phyloP scores from a whole-genome alignment of 2,329 filamentous ascomycete genomes.

The Aurifilum marmelostoma region DNA sequence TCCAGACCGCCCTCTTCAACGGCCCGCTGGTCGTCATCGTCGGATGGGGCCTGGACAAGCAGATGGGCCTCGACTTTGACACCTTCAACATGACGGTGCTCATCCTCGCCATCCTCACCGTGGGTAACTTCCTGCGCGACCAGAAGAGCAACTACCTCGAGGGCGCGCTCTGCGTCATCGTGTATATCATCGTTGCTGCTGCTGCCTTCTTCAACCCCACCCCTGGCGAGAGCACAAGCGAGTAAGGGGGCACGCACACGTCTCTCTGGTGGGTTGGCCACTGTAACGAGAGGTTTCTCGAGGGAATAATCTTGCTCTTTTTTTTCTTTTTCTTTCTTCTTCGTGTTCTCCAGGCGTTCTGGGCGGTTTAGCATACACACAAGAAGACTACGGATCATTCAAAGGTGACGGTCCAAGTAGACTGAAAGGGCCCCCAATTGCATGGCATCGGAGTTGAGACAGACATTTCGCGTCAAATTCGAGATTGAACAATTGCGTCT shows the following conservation, averaged over 20 bases:
- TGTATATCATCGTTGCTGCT: constrained; percentile 64
- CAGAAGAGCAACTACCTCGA: constrained; percentile 91
- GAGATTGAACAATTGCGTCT: background rate
- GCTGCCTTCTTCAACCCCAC: constrained; percentile 62
- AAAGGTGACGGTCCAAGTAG: background rate
- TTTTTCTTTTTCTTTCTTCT: background rate
- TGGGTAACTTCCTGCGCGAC: constrained; percentile 85
- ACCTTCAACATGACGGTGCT: constrained; percentile 83
- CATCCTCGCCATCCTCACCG: constrained; percentile 81
- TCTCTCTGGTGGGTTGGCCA: constrained; percentile 5
- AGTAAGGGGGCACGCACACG: background rate
- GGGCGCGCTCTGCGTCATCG: constrained; percentile 75
- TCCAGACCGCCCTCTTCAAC: constrained; percentile 89
- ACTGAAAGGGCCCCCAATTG: background rate
- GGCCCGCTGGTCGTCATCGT: constrained; percentile 82
- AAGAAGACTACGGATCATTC: background rate
- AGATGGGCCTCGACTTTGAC: constrained; percentile 82
- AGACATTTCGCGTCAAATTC: background rate
- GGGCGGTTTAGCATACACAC: background rate
- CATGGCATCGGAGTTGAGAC: constrained; percentile 18
- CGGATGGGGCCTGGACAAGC: constrained; percentile 73
- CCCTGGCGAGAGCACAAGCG: constrained; percentile 32
- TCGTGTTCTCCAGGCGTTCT: background rate
- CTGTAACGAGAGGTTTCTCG: background rate
- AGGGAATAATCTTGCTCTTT: background rate